Conservation (phyloP, 495 filamentous ascomycete species). For the Podospora pseudopauciseta region DNA sequence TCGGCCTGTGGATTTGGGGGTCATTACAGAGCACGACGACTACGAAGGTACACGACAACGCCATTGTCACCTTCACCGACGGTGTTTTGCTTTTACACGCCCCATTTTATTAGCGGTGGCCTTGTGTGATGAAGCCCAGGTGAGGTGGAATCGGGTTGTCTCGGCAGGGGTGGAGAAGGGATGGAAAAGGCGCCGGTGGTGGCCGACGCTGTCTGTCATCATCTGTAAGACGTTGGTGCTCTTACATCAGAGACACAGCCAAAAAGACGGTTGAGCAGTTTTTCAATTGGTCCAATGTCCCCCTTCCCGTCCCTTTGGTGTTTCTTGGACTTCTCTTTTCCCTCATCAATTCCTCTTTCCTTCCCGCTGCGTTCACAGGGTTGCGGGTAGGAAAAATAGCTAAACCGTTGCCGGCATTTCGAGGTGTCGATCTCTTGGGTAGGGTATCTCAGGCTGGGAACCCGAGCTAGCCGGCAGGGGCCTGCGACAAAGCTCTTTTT, state of each 20-base stretch:
- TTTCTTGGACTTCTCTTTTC: not conserved
- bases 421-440: not conserved
- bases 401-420: not conserved
- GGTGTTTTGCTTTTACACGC: not conserved
- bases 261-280: constrained; percentile 10
- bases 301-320: not conserved
- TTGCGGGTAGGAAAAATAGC: not conserved
- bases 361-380: not conserved
- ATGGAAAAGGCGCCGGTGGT: not conserved
- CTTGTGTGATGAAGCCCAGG: not conserved
- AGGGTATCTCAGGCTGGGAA: constrained; percentile 5
- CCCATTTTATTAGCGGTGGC: not conserved
- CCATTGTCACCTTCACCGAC: not conserved
- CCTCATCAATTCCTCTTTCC: not conserved
- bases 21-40: not conserved
- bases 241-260: constrained; percentile 9
- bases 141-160: not conserved
- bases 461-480: constrained; percentile 6
- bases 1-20: not conserved
- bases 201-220: not conserved
- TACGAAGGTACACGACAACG: not conserved
- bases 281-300: not conserved
- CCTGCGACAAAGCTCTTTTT: constrained; percentile 10
- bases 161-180: constrained; percentile 2
- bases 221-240: constrained; percentile 14